Percentiles rank a stretch among this genome's conserved stretches.
Conservation (phyloP, 192 early-diverging fungal species). For the Rhizophagus clarus region DNA sequence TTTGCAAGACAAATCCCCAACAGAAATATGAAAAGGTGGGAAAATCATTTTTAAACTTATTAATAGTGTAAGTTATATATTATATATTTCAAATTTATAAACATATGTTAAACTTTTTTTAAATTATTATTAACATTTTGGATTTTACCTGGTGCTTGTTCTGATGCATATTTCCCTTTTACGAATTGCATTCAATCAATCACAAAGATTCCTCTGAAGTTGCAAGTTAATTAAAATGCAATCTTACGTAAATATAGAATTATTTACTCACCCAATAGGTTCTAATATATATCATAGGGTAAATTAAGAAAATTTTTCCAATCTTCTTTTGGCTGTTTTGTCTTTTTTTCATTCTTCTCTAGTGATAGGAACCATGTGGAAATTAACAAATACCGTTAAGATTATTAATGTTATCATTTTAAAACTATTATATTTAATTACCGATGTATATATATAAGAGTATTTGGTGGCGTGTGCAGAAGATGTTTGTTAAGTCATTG, state of each 20-base stretch:
- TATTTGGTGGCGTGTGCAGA: not conserved
- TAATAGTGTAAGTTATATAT: too few species aligned
- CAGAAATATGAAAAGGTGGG: too few species aligned
- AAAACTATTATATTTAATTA: not conserved
- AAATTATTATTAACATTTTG: not conserved
- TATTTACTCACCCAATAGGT: not conserved
- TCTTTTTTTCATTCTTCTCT: not conserved
- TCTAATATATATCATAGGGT: not conserved
- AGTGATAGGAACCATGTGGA: not conserved
- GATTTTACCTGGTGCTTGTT: not conserved
- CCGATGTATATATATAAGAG: not conserved
- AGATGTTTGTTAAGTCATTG: not conserved
- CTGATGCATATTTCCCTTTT: conserved; percentile 1
- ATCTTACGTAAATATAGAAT: not conserved
- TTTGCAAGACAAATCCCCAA: not conserved
- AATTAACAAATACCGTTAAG: not conserved
- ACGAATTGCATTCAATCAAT: too few species aligned
- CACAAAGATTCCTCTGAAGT: too few species aligned
- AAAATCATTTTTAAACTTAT: too few species aligned
- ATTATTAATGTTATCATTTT: too few species aligned
- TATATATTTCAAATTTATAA: too few species aligned
- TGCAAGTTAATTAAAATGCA: too few species aligned
- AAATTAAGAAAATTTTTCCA: not conserved
- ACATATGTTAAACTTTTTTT: not conserved
- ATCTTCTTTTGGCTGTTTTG: not conserved